Evolutionary conservation across 768 basidiomycete species (phyloP), one percentile per base, ranked within the genome.

Genomic region (Lactarius indigo): DNA sequence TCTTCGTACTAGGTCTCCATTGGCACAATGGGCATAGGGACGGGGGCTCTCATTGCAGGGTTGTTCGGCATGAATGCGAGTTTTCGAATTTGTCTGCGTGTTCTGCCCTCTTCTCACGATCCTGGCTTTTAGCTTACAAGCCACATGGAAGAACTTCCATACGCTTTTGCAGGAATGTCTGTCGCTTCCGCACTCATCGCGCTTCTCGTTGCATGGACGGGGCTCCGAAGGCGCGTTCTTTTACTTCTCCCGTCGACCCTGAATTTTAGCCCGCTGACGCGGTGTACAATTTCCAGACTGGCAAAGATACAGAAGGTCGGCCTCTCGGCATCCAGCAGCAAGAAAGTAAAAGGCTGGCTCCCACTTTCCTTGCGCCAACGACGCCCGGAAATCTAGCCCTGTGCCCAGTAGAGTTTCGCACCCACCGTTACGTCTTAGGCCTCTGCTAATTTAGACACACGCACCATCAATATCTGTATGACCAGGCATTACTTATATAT

Each of bases 11-110:
- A 91, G 89, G 87, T 97, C 15, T 96, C 94, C n/a, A 98, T 98
- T 65, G 85, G 86, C 41, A 98, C 96, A 0, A 87, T 98, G 79
- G 96, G 96, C 0, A 83, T 98, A 65, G 96, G 96, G 13, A 84
- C 88, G 33, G 95, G 96, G 3, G 94, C 96, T 18, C 81, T 98
- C 41, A 79, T 96, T 8, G 94, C 94, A 57, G 95, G 96, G 6
- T 74, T 97, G 4, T 96, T 98, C 72, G 96, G 96, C 18, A 98
- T 98, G 96, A 98, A 97, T 76, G 94, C 96, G 74, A 73, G 92
- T 79, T 23, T 55, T 57, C 37, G 15, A 57, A 57, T 18, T 68
- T 72, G 31, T 42, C 35, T 62, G 65, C 57, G 54, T 63, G 57
- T 57, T 58, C 41, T 28, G 52, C 55, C 13, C 18, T 44, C 64